These are phyloP conservation scores for Cladochytrium tenue DNA, from an alignment of 371 early-diverging fungal genomes.

Conservation along the genomic window DNA sequence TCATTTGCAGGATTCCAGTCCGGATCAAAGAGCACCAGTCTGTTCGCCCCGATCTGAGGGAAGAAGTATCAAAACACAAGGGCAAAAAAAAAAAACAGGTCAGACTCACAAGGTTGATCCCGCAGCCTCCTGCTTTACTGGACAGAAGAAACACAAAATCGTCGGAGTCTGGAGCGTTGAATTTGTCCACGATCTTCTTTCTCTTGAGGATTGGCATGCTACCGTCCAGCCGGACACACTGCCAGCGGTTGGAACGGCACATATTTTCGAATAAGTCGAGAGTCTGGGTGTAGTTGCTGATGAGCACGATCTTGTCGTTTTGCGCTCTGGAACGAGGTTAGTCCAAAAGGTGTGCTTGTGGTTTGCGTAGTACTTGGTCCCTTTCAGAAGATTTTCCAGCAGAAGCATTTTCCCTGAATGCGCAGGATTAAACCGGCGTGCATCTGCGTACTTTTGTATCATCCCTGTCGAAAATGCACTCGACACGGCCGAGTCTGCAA, in stretches of 20 bases:
- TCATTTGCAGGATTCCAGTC: slow-evolving; percentile 85
- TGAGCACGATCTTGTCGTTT: slow-evolving; percentile 92
- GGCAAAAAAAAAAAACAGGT: not conserved
- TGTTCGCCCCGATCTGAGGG: slow-evolving; percentile 85
- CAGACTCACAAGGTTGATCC: slow-evolving; percentile 75
- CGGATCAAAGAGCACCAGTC: slow-evolving; percentile 88
- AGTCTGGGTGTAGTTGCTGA: slow-evolving; percentile 97
- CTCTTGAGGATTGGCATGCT: slow-evolving; percentile 86
- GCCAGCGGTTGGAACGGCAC: slow-evolving; percentile 77
- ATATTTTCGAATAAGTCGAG: slow-evolving; percentile 89
- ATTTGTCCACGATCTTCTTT: slow-evolving; percentile 88
- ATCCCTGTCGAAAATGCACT: too few species aligned
- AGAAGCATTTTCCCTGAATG: slow-evolving; percentile 89
- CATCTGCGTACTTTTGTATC: too few species aligned
- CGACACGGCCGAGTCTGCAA: too few species aligned
- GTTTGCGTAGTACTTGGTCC: too few species aligned
- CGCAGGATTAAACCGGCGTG: not conserved
- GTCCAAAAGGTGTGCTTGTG: too few species aligned
- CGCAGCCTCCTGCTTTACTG: slow-evolving; percentile 98
- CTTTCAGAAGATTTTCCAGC: slow-evolving; percentile 68
- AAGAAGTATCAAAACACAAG: not conserved
- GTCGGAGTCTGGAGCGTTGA: slow-evolving; percentile 78
- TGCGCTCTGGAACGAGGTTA: slow-evolving; percentile 67
- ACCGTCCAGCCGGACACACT: slow-evolving; percentile 88
- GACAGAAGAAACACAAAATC: slow-evolving; percentile 93